Evolutionary conservation across 2,329 filamentous ascomycete genomes (phyloP), one percentile per base, ranked within the genome.

Genomic region (Penicillium vulpinum): DNA sequence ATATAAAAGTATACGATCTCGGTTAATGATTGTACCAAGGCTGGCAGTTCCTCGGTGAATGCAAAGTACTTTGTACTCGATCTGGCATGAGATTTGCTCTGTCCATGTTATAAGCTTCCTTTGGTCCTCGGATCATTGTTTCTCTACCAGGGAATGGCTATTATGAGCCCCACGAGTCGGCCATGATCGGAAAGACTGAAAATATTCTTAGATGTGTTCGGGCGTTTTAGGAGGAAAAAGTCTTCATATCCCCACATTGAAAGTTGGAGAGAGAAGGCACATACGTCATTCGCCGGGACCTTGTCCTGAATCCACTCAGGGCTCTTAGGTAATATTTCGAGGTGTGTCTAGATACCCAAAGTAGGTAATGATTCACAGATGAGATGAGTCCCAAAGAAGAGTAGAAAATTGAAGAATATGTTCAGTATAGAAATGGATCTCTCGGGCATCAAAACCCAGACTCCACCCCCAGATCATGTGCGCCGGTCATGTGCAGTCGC

Each of bases 181-280:
- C 50, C 16, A 47, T 26, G 47, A 41, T 46, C 62, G 62, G 63
- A 39, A 15, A 52, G 4, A 18, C 33, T 50, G n/a, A 21, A 45
- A 31, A 31, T 33, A 36, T 43, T 57, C 31, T 10, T 22, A 36
- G 38, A 57, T 29, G 26, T 16, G 35, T 21, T 65, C 63, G 63
- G 63, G 63, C 56, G 59, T 56, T 65, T 63, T 65, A 66, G 63
- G 63, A 60, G 45, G 45, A 39, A 51, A 60, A 62, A 35, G 28
- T 57, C 36, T 41, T 46, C 56, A 51, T 51, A 43, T 44, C 54
- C 40, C 40, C 45, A 40, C 29, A 18, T 43, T 48, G n/a, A 22
- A 26, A 45, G 31, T 18, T 36, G 51, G 46, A 45, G 52, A 38
- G 33, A n/a, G 21, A 22, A 31, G 18, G 39, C 35, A 21, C 22